These are phyloP conservation scores for Sporodiniella umbellata DNA, from an alignment of 371 early-diverging fungal species.

Conservation along the genomic window DNA sequence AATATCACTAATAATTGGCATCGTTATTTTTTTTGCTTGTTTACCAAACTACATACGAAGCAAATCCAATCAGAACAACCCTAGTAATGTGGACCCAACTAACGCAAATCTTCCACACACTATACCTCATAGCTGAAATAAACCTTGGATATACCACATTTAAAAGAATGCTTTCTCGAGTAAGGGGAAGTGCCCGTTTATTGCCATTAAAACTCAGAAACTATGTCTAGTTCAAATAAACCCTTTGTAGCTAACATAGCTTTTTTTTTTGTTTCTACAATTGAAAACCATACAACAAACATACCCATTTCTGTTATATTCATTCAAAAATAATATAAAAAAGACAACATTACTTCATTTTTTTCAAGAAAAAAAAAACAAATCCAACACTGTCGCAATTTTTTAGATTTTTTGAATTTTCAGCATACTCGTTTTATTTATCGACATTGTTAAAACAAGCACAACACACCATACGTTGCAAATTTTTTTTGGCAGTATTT, in stretches of 20 bases:
- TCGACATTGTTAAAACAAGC: too few species aligned
- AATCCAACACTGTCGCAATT: too few species aligned
- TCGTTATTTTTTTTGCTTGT: conserved; percentile 7
- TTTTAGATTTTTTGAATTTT: too few species aligned
- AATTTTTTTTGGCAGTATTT: too few species aligned
- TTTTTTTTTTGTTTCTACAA: not conserved
- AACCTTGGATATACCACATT: not conserved
- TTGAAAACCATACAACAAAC: too few species aligned
- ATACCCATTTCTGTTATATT: too few species aligned
- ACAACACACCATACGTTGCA: too few species aligned
- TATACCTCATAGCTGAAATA: not conserved
- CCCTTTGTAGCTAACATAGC: not conserved
- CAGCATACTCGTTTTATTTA: too few species aligned
- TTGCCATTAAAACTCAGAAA: not conserved
- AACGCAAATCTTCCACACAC: conserved; percentile 11
- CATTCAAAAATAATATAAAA: too few species aligned
- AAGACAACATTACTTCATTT: too few species aligned
- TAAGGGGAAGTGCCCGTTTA: too few species aligned
- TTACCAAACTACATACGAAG: conserved; percentile 11
- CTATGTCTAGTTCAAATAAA: not conserved
- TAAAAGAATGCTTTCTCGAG: not conserved
- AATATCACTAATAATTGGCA: conserved; percentile 4
- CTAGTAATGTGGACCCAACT: conserved; percentile 8
- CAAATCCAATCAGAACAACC: not conserved
- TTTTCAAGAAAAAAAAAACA: too few species aligned